Base-by-base conservation (phyloP, 2,329 filamentous ascomycete species). In the Pseudodiploospora longispora region DNA sequence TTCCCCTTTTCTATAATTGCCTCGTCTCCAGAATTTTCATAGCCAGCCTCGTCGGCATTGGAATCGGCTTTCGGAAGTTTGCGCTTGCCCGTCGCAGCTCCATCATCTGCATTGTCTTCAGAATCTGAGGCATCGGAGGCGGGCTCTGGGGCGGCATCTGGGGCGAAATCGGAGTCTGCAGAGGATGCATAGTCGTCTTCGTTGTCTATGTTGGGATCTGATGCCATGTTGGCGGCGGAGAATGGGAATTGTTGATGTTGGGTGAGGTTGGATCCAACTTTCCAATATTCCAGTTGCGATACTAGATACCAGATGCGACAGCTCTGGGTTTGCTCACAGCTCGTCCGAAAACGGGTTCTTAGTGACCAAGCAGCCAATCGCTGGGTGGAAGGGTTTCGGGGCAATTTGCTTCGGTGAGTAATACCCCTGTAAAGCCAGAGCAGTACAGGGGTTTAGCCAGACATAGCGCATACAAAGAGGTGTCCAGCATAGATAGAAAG, bases 11-110 rank as follows among this genome's bases (percentile, higher is more conserved):
- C 67, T 52, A 87, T 82, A 43, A 85, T 75, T 1, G 75, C 74
- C 55, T 87, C 83, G 55, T 87, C 83, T n/a, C 83, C 83, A 1
- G 83, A 87, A 51, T 83, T 83, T 47, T 80, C 75, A 48, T 80
- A 78, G 0, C 67, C 67, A 50, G 8, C 38, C 37, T 75, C 71
- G 4, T 69, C 65, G 2, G 52, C 51, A 10, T 52, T 57, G 34
- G 53, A 39, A 9, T 60, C 43, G 9, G 38, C 45, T 28, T 38
- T 46, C 38, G 46, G 36, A n/a, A 41, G 52, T 31, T 47, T 52
- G 42, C 52, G 54, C 42, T 60, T 60, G 47, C 53, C 51, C 12
- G 48, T 45, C 40, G 58, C 57, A 32, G 58, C 54, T 27, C 49
- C 54, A 12, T 63, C 65, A 38, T 61, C 54, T 27, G 49, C 54